Base-by-base conservation (phyloP, 768 basidiomycete genomes). In the Podaxis sp. region DNA sequence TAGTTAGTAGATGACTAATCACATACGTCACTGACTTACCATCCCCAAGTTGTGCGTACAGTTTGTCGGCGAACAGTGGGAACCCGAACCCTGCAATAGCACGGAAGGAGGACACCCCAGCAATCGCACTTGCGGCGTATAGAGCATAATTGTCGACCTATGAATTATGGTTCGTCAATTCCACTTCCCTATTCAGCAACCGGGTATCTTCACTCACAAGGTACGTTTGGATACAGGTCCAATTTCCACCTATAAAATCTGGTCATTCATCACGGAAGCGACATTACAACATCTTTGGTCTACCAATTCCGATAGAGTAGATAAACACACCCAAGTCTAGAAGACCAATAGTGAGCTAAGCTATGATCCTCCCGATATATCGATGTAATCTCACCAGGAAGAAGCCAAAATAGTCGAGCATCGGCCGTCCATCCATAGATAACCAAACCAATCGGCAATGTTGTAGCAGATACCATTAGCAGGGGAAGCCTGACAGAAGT, bases 101-200 rank as follows among this genome's bases (percentile, higher is more conserved):
- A 47, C 87, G 76, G 61, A 87, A 72, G 66, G 74, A 84, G 0
- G 81, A 69, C 28, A 82, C 79, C 0, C 82, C 85, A 0, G 85
- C 83, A n/a, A 84, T 73, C 1, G 81, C 87, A 53, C 86, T 89
- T 5, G 88, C 86, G 44, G 88, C 85, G 63, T 89, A 77, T 1
- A 88, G 70, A 0, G 86, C 82, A 68, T 88, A 90, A 0, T 81
- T 71, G 62, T 90, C 87, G 28, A 92, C 86, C 73, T 93, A 84
- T 50, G 81, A 77, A 44, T 50, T n/a, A 5, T 27, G 42, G 42
- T 59, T 61, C 50, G 66, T 62, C 59, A 63, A 46, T 36, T 10
- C 28, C 11, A 46, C 13, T 16, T 3, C 38, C 14, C 37, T 32
- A 61, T 28, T 40, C 11, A 27, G 28, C 37, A 50, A 57, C 35